Conservation (phyloP, 2,329 filamentous ascomycete species). For the Sphaerulina musiva region DNA sequence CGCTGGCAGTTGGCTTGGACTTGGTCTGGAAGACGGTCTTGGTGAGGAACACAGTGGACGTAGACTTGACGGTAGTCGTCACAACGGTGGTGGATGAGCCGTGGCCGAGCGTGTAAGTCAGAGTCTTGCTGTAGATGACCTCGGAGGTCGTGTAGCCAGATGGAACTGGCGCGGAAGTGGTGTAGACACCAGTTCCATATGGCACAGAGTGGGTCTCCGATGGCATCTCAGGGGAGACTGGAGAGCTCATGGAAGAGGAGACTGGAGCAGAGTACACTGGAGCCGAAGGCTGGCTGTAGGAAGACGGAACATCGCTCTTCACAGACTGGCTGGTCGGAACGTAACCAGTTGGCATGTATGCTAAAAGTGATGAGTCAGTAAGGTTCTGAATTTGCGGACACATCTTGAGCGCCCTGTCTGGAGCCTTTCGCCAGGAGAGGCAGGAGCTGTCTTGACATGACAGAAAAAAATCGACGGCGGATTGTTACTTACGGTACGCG, state of each 20-base stretch:
- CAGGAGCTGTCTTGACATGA: too few relatives aligned
- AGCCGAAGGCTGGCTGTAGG: slow-evolving; percentile 7
- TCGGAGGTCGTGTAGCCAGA: slow-evolving; percentile 23
- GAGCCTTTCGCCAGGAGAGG: too few relatives aligned
- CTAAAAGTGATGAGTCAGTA: too few relatives aligned
- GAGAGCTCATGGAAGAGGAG: slow-evolving; percentile 2
- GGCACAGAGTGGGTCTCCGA: background rate
- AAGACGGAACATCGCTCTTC: slow-evolving; percentile 13
- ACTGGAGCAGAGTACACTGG: background rate
- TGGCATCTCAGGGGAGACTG: slow-evolving; percentile 7
- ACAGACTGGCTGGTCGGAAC: slow-evolving; percentile 20
- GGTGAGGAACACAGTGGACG: slow-evolving; percentile 31
- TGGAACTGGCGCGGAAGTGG: slow-evolving; percentile 16
- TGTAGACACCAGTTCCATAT: slow-evolving; percentile 15
- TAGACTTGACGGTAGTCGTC: slow-evolving; percentile 33
- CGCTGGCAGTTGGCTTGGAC: slow-evolving; percentile 16
- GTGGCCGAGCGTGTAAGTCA: slow-evolving; percentile 33
- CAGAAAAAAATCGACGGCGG: too few relatives aligned
- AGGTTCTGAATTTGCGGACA: too few relatives aligned
- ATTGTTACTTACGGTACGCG: background rate
- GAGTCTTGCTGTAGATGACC: slow-evolving; percentile 28
- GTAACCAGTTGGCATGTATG: background rate
- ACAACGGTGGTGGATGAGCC: slow-evolving; percentile 32
- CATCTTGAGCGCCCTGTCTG: too few relatives aligned
- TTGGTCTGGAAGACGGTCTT: slow-evolving; percentile 26